Conservation (phyloP, 2,329 filamentous ascomycete species). For the Pestalotiopsis fici region DNA sequence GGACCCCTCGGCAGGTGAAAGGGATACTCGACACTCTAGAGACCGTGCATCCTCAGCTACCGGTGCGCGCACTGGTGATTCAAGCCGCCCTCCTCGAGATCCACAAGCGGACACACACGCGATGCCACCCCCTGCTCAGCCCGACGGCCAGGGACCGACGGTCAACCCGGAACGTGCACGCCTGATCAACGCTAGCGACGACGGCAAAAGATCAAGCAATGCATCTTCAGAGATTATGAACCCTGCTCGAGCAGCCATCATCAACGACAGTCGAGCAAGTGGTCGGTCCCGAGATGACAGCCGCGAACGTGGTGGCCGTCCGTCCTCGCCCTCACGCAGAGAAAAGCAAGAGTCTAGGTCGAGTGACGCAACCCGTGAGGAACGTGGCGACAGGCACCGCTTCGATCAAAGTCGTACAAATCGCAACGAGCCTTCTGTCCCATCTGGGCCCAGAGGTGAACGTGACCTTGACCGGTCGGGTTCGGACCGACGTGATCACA, state of each 20-base stretch:
- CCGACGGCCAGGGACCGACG: slow-evolving; percentile 41
- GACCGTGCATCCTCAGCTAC: slow-evolving; percentile 32
- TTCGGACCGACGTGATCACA: slow-evolving; percentile 42
- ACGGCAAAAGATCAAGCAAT: slow-evolving; percentile 9
- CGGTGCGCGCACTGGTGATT: slow-evolving; percentile 23
- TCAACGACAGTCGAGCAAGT: slow-evolving; percentile 39
- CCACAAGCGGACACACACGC: slow-evolving; percentile 26
- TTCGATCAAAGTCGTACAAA: slow-evolving; percentile 32
- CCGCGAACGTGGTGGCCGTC: slow-evolving; percentile 38
- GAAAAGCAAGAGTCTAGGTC: slow-evolving; percentile 36
- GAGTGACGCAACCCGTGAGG: slow-evolving; percentile 44
- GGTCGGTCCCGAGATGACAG: slow-evolving; percentile 44
- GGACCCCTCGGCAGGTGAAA: slow-evolving; percentile 37
- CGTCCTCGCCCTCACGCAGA: slow-evolving; percentile 50
- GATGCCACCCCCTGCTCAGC: slow-evolving; percentile 26
- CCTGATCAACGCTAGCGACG: slow-evolving; percentile 34
- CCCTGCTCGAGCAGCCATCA: slow-evolving; percentile 47
- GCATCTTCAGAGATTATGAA: slow-evolving; percentile 44
- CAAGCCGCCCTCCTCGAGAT: slow-evolving; percentile 24
- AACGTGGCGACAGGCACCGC: slow-evolving; percentile 47
- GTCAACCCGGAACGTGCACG: slow-evolving; percentile 59
- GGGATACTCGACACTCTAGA: slow-evolving; percentile 29
- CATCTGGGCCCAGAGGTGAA: slow-evolving; percentile 22
- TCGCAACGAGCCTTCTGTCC: slow-evolving; percentile 26
- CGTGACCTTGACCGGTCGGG: slow-evolving; percentile 39